Percentiles rank a stretch among this genome's conserved stretches.
These are phyloP conservation scores for Actinomortierella ambigua DNA, from an alignment of 371 early-diverging fungal genomes.

Conservation along the genomic window DNA sequence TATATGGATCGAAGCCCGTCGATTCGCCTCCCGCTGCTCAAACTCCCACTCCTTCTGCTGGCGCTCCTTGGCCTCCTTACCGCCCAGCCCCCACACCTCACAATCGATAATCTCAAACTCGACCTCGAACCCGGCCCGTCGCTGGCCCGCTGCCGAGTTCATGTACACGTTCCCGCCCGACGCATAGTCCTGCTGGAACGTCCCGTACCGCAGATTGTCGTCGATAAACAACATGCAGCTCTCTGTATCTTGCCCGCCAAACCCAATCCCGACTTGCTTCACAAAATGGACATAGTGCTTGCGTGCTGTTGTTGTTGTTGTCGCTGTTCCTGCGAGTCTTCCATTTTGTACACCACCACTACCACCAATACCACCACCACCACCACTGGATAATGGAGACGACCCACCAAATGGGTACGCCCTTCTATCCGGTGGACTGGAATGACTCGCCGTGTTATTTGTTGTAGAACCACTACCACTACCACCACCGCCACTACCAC, in stretches of 20 bases:
- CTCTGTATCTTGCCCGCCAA: conserved; percentile 54
- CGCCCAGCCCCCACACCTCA: conserved; percentile 67
- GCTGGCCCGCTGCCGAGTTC: conserved; percentile 23
- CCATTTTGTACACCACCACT: no score
- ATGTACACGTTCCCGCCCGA: conserved; percentile 29
- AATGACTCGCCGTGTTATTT: no score
- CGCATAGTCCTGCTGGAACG: conserved; percentile 50
- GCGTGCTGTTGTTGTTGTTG: conserved; percentile 6
- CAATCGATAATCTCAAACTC: conserved; percentile 59
- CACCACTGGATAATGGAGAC: no score
- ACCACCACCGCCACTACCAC: no score
- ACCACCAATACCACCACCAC: no score
- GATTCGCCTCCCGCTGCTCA: conserved; percentile 59
- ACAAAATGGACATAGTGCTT: conserved; percentile 57
- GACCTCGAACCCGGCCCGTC: conserved; percentile 30
- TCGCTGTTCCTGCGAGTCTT: no score
- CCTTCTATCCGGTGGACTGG: not conserved
- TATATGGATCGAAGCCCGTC: conserved; percentile 51
- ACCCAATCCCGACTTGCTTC: conserved; percentile 60
- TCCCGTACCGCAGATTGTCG: conserved; percentile 56
- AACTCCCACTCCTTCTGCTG: conserved; percentile 63
- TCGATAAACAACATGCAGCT: conserved; percentile 47
- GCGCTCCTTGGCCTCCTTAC: conserved; percentile 47
- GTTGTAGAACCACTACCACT: no score
- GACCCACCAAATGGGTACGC: not conserved